A percentile compares a stretch with the other conserved stretches of the same genome.
Evolutionary conservation across 2,329 filamentous ascomycete species (phyloP).

Genomic region (Sporothrix curviconia): DNA sequence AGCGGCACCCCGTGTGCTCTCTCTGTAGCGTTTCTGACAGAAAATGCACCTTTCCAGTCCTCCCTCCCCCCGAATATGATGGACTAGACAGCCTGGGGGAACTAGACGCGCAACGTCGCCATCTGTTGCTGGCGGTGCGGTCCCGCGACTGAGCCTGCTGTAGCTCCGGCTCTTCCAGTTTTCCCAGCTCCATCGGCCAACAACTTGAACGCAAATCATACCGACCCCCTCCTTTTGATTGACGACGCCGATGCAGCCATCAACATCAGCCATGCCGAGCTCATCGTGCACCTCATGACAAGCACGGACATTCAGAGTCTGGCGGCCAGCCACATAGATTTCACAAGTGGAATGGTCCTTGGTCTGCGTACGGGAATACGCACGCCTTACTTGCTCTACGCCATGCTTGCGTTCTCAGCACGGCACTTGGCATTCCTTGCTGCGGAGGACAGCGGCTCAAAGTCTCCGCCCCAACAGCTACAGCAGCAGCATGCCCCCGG

Average conservation of each 20-base stretch:
- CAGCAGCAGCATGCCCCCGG: neutral
- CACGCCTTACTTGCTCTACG: slow-evolving; percentile 31
- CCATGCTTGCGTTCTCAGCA: slow-evolving; percentile 32
- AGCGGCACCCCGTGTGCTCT: slow-evolving; percentile 24
- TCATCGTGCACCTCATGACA: slow-evolving; percentile 27
- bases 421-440: slow-evolving; percentile 26
- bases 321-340: slow-evolving; percentile 19
- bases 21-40: slow-evolving; percentile 26
- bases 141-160: no score
- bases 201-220: neutral
- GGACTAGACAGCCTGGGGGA: no score
- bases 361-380: slow-evolving; percentile 23
- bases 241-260: slow-evolving; percentile 17
- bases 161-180: neutral
- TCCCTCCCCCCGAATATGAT: slow-evolving; percentile 1
- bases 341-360: slow-evolving; percentile 17
- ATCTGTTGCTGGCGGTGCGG: no score
- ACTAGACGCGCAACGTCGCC: no score
- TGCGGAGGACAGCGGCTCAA: neutral
- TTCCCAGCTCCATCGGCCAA: neutral
- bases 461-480: neutral
- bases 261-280: slow-evolving; percentile 31
- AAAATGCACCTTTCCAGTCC: slow-evolving; percentile 21
- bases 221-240: slow-evolving; percentile 3
- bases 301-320: slow-evolving; percentile 24